Base-by-base conservation (phyloP, 192 early-diverging fungal species). In the Coemansia sp. region DNA sequence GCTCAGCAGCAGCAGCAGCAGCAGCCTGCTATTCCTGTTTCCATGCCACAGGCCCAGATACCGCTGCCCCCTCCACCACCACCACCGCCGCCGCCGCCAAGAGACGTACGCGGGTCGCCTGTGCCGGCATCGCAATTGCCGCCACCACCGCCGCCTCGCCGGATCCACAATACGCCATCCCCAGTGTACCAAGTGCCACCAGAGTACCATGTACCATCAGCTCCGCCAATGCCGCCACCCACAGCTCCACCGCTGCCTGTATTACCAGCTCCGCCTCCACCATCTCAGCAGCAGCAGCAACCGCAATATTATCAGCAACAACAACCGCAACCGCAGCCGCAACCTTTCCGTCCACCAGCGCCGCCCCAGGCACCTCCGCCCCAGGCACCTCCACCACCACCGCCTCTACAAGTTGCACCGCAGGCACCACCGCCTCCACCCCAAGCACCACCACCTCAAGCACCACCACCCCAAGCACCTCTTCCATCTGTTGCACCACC, bases 61-160 rank as follows among this genome's bases (percentile, higher is more conserved):
- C 55, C 55, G 15, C 55, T 32, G 19, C 32, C 51, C 21, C 41
- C 19, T 3, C 42, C 32, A 17, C 63, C 19, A 21, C 42, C 32
- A 27, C 63, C 50, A n/a, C 61, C 71, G 46, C 66, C 73, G 15
- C 66, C 73, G 7, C 73, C 73, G 6, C 75, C 75, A 37, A 70
- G 66, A 23, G 27, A 64, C 25, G 39, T 55, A 17, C 70, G 63
- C 17, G 59, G 44, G 38, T 63, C 75, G 19, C 70, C 75, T 27
- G 57, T 57, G 37, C 68, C 70, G 3, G 51, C 53, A 29, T 60
- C 63, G 55, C 55, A 58, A 10, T 21, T 39, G n/a, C 62, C 66
- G 1, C 75, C 75, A 17, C 65, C 75, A 2, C 67, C 67, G 6
- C 75, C 75, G 7, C 65, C 75, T 5, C 69, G 70, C 9, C 66